Base-by-base conservation (phyloP, 192 early-diverging fungal genomes). In the Geosiphon pyriformis region DNA sequence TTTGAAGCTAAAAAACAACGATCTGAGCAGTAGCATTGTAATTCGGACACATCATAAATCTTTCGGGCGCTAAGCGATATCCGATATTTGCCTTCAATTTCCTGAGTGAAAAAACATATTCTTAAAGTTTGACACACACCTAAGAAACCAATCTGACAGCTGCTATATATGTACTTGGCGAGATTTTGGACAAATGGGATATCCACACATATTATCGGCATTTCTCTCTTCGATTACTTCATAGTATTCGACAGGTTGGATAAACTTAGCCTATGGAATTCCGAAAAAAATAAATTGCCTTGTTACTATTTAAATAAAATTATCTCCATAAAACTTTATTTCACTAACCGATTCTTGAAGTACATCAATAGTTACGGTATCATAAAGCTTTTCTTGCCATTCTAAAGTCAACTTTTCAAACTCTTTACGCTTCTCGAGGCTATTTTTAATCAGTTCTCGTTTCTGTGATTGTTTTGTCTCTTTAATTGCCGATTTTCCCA, bases 141-240 rank as follows among this genome's bases (percentile, higher is more conserved):
- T 32, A 58, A 20, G 10, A 27, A 54, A 61, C 35, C n/a, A 34
- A 60, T 37, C 0, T 18, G 29, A 31, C 30, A 57, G 27, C 25
- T 6, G 65, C 35, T 20, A 59, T 11, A 32, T 42, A 67, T 74
- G 27, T 72, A 83, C 80, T 33, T 65, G 74, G 29, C 69, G 76
- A 15, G 69, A 50, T 12, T 78, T 69, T n/a, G 57, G 49, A 71
- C 94, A 95, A 18, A 95, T 71, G 25, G 94, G 91, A 61, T 94
- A 95, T 1, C 90, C 94, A 67, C 94, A 95, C 18, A 87, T 65
- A 12, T 80, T 78, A 49, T 77, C 79, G 0, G 89, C 73, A 18
- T 79, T 76, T 1, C 93, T 79, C 80, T 95, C 93, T 53, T 83
- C 82, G 54, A 93, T 72, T 20, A 90, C 72, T 37, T 89, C 88